Conservation (phyloP, 2,329 filamentous ascomycete species). For the Botryotinia narcissicola region DNA sequence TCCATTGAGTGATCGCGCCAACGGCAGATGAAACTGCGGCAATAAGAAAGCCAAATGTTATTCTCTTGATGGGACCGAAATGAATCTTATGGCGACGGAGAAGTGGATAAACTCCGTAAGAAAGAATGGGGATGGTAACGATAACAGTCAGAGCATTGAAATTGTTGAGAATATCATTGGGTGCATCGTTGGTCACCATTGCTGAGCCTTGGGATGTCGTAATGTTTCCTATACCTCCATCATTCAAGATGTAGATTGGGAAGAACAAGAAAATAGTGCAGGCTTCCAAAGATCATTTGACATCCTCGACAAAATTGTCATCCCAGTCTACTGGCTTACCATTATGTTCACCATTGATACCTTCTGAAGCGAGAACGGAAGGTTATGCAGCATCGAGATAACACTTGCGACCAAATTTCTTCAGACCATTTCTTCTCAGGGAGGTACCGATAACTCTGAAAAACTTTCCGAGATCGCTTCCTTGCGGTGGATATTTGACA, state of each 20-base stretch:
- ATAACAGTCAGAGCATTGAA: slow-evolving; percentile 73
- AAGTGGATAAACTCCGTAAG: slow-evolving; percentile 64
- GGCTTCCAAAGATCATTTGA: slow-evolving; percentile 65
- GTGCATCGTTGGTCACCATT: slow-evolving; percentile 66
- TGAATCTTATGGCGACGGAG: slow-evolving; percentile 61
- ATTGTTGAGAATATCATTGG: slow-evolving; percentile 76
- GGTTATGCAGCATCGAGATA: slow-evolving; percentile 71
- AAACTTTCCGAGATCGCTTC: slow-evolving; percentile 46
- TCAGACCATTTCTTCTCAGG: slow-evolving; percentile 57
- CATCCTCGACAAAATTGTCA: slow-evolving; percentile 77
- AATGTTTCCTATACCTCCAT: slow-evolving; percentile 49
- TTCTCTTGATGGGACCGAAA: slow-evolving; percentile 74
- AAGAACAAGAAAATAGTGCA: slow-evolving; percentile 64
- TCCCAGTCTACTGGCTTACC: slow-evolving; percentile 66
- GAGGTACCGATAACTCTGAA: slow-evolving; percentile 44
- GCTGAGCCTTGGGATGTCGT: slow-evolving; percentile 54
- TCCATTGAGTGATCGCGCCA: slow-evolving; percentile 56
- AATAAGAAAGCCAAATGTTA: slow-evolving; percentile 66
- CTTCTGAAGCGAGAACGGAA: slow-evolving; percentile 59
- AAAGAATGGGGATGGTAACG: slow-evolving; percentile 69
- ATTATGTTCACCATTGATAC: slow-evolving; percentile 4
- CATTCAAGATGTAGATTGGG: slow-evolving; percentile 43
- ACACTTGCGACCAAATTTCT: slow-evolving; percentile 45
- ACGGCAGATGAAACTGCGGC: slow-evolving; percentile 58
- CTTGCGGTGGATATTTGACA: slow-evolving; percentile 46